Conservation (phyloP, 225 moss, liverwort and hornwort genomes). For the Polytrichum formosum region DNA sequence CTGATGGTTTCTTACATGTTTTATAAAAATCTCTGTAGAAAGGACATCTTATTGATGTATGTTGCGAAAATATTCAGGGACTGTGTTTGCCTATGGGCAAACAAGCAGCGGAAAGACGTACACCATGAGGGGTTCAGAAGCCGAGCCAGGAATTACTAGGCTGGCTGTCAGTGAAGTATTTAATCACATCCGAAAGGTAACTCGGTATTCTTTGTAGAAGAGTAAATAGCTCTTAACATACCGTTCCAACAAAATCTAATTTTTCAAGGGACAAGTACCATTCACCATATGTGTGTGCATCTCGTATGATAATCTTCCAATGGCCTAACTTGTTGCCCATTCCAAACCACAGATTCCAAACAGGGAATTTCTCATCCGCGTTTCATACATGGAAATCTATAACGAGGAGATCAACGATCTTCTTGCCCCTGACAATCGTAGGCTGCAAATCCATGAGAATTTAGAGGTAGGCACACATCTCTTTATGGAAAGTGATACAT, state of each 20-base stretch:
- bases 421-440: conserved; percentile 42
- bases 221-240: background rate
- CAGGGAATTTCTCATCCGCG: conserved; percentile 52
- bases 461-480: conserved; percentile 29
- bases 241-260: too few relatives aligned
- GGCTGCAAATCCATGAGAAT: conserved; percentile 60
- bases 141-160: conserved; percentile 83
- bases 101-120: conserved; percentile 97
- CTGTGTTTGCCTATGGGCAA: conserved; percentile 95
- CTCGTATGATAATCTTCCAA: background rate
- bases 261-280: too few relatives aligned
- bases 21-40: too few relatives aligned
- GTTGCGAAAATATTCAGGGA: conserved; percentile 42
- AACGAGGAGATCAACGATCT: conserved; percentile 63
- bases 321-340: conserved; percentile 2
- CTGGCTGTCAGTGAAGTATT: conserved; percentile 87
- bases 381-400: conserved; percentile 62
- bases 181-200: conserved; percentile 55
- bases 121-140: conserved; percentile 81
- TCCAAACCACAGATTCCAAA: conserved; percentile 31
- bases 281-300: too few relatives aligned
- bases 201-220: background rate
- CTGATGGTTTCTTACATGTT: too few relatives aligned
- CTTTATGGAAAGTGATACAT: background rate
- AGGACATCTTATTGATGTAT: background rate